These are phyloP conservation scores for Diaporthe citri DNA, from an alignment of 2,329 filamentous ascomycete genomes.

Conservation along the genomic window DNA sequence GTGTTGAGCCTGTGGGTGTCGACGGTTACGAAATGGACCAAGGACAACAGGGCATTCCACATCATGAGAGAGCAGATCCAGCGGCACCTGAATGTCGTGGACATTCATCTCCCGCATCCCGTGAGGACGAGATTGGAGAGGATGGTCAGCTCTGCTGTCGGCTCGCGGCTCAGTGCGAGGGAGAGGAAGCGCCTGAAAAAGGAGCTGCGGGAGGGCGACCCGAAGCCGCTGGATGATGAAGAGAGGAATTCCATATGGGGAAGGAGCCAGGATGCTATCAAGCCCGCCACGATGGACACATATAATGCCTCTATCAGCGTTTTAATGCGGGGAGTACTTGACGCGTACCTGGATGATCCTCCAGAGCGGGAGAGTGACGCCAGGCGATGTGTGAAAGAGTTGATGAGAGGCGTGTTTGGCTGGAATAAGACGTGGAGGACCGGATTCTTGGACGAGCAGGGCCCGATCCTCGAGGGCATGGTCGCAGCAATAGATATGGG, in stretches of 20 bases:
- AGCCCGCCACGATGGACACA: constrained; percentile 42
- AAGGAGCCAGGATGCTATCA: constrained; percentile 43
- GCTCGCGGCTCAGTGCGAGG: constrained; percentile 18
- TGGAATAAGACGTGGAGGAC: constrained; percentile 43
- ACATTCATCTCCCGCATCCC: constrained; percentile 42
- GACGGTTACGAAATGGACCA: constrained; percentile 41
- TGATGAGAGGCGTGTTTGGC: constrained; percentile 43
- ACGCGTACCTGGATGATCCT: constrained; percentile 41
- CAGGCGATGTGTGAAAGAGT: constrained; percentile 35
- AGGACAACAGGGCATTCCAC: constrained; percentile 42
- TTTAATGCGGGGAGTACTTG: constrained; percentile 40
- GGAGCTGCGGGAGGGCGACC: constrained; percentile 24
- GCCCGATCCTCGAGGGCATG: constrained; percentile 43
- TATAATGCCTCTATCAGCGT: constrained; percentile 41
- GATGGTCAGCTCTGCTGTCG: constrained; percentile 26
- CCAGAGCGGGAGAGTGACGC: constrained; percentile 40
- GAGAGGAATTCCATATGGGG: constrained; percentile 44
- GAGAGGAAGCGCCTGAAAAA: constrained; percentile 25
- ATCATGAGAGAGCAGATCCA: constrained; percentile 45
- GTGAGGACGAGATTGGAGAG: constrained; percentile 39
- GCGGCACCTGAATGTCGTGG: constrained; percentile 45
- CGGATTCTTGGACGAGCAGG: constrained; percentile 41
- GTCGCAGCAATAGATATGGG: constrained; percentile 43
- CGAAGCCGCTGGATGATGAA: constrained; percentile 29
- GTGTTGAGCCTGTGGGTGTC: constrained; percentile 39